Evolutionary conservation across 768 basidiomycete species (phyloP), one percentile per base, ranked within the genome.

Genomic region (Suillus weaverae): DNA sequence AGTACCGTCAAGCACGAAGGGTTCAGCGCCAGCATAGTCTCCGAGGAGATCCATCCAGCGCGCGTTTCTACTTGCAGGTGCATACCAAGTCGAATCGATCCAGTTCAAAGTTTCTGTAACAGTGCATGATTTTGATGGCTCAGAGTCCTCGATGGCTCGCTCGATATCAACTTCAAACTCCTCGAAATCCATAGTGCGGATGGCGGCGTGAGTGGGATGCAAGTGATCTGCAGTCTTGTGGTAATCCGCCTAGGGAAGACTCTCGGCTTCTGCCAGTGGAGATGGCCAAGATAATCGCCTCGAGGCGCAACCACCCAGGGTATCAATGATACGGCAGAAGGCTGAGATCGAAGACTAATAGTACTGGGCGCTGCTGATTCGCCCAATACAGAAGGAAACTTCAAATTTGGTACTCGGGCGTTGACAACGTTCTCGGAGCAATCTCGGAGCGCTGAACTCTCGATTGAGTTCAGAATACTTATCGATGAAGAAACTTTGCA

Each of bases 41-140:
- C 88, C 88, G 35, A 90, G 74, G 10, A 90, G 78, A 72, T 90
- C 89, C 88, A 90, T 89, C 85, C 84, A 85, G 63, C 85, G 71
- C 14, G 79, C 81, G 33, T 70, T 65, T 64, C 78, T 75, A 70
- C 73, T 76, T 33, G 74, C 71, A 14, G 57, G 50, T 35, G 72
- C 67, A 65, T 80, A 84, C 84, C 84, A 85, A 53, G 63, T 64
- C 16, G 64, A 66, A 67, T 82, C 80, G 8, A 82, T 62, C 62
- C 67, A 67, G 22, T 68, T 62, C 18, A 81, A 61, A 2, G 79
- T 74, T 16, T 70, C 59, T 14, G 61, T 20, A 18, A 71, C 50
- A 43, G 73, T 70, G 43, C 66, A 39, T 43, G 64, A 61, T 38
- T 9, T 33, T 5, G 30, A 60, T 36, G 50, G 26, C 4, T 32